Base-by-base conservation (phyloP, 1,139 yeast species). In the Blastobotrys ciferrii region DNA sequence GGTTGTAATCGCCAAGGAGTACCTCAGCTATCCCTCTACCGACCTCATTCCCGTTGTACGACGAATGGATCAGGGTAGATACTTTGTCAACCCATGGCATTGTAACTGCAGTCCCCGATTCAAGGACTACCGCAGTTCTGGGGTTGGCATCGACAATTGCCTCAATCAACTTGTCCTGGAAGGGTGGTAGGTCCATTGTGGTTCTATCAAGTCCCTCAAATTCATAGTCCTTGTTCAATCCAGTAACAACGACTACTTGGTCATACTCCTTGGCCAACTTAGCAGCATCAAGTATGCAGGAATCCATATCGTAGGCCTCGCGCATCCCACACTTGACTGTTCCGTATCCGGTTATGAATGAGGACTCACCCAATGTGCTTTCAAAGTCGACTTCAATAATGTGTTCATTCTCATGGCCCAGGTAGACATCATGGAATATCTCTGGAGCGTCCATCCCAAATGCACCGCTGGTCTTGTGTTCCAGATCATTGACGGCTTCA, bases 101-200 rank as follows among this genome's bases (percentile, higher is more conserved):
- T 33, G 75, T 69, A 23, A 80, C 83, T 1, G 86, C 84, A 9
- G 82, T 72, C 47, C 85, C 85, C 2, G 81, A 73, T 61, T 80
- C 83, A 63, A 77, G 75, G 19, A 80, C 81, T 44, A 80, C 67
- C 23, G 78, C 72, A 7, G 76, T 72, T 58, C 78, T 76, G 38
- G 74, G 72, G 57, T 79, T 79, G 40, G 69, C 82, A 43, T 68
- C 67, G 33, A 71, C 49, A 17, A 80, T 73, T 32, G 72, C 78
- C 31, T 60, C 64, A 18, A 80, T 70, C 48, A 81, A 67, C 41
- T 70, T 68, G 53, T 78, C 72, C 35, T 79, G 75, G 49, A 65
- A 61, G 12, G 76, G 76, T 41, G 85, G 84, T 20, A 78, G 46
- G 45, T 63, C 65, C 72, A 72, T 63, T 46, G 59, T 60, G n/a